A percentile compares a stretch with the other conserved stretches of the same genome.
Evolutionary conservation across 345 rosid species (phyloP).

Genomic region (Cardiospermum halicacabum): DNA sequence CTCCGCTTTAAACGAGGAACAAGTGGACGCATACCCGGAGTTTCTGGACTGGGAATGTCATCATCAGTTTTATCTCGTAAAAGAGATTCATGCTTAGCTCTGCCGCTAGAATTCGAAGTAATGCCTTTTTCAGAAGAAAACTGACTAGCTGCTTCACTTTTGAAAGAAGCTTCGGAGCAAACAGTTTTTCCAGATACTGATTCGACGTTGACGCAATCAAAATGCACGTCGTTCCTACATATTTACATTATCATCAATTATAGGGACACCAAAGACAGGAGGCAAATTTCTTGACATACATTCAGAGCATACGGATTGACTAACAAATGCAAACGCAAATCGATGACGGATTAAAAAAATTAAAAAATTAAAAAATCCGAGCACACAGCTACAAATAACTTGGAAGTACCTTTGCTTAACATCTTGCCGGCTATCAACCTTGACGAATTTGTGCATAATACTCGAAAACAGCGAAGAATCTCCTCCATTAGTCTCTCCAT

Average conservation of each 20-base stretch:
- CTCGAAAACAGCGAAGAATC: slow-evolving; percentile 61
- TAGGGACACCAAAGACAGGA: neutral
- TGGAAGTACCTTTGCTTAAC: slow-evolving; percentile 38
- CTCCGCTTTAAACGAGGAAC: slow-evolving; percentile 65
- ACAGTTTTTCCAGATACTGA: slow-evolving; percentile 22
- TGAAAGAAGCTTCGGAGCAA: slow-evolving; percentile 13
- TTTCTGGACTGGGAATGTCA: slow-evolving; percentile 61
- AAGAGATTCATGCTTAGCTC: slow-evolving; percentile 18
- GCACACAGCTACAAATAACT: slow-evolving; percentile 5
- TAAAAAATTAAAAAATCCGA: neutral
- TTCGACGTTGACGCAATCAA: slow-evolving; percentile 17
- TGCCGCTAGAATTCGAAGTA: slow-evolving; percentile 18
- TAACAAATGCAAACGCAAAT: too few species aligned
- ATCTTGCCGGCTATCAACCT: slow-evolving; percentile 38
- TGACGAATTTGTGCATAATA: slow-evolving; percentile 86
- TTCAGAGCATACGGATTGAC: too few species aligned
- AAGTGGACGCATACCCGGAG: slow-evolving; percentile 58
- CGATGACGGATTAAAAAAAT: neutral
- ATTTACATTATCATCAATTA: neutral
- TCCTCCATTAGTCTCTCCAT: slow-evolving; percentile 26
- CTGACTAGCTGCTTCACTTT: slow-evolving; percentile 16
- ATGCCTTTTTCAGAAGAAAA: slow-evolving; percentile 24
- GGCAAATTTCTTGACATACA: slow-evolving; percentile 5
- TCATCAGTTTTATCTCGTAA: slow-evolving; percentile 21
- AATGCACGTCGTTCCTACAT: slow-evolving; percentile 38